These are phyloP conservation scores for Colletotrichum tofieldiae DNA, from an alignment of 2,329 filamentous ascomycete species.

Conservation along the genomic window DNA sequence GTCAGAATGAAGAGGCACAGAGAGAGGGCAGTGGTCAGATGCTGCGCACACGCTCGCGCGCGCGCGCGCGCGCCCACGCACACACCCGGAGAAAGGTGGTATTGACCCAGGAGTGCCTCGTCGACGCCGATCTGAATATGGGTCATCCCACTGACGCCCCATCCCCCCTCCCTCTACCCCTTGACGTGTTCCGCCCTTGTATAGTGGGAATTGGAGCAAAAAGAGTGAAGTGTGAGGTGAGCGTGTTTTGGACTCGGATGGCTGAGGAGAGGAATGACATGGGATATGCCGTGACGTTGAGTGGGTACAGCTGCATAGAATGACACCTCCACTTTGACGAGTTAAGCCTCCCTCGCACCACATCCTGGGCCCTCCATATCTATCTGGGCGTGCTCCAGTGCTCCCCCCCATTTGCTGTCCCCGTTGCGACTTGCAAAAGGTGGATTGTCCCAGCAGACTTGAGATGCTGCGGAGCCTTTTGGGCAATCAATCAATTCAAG, in stretches of 20 bases:
- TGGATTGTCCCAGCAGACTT: constrained; percentile 26
- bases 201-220: background rate
- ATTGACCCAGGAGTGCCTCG: constrained; percentile 18
- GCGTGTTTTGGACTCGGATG: constrained; percentile 32
- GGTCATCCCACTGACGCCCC: constrained; percentile 26
- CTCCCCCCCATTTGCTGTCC: constrained; percentile 4
- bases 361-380: constrained; percentile 22
- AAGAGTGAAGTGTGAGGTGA: constrained; percentile 7
- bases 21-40: background rate
- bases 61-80: too few relatives aligned
- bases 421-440: constrained; percentile 21
- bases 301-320: constrained; percentile 20
- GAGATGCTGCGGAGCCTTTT: constrained; percentile 17
- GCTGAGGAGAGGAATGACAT: constrained; percentile 21
- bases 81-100: background rate
- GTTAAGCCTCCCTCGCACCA: constrained; percentile 33
- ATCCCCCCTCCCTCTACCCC: background rate
- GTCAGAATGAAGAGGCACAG: background rate
- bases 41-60: background rate
- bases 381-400: constrained; percentile 30
- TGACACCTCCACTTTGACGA: constrained; percentile 25
- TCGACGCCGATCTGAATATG: constrained; percentile 38
- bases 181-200: constrained; percentile 4
- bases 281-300: constrained; percentile 35
- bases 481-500: constrained; percentile 17